phyloP scores from a whole-genome alignment of 148 eudicot species.

The Vaccinium corymbosum region DNA sequence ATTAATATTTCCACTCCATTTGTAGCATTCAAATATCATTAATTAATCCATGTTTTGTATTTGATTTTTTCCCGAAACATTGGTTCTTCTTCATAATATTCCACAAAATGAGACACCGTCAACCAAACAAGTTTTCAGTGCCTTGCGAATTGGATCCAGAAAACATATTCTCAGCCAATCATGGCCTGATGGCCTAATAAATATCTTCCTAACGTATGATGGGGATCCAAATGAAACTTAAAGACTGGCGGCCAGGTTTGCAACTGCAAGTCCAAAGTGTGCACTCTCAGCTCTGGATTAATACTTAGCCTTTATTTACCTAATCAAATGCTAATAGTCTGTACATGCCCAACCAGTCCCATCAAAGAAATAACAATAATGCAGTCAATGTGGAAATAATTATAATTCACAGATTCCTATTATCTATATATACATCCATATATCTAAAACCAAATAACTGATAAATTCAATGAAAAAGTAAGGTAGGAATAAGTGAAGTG shows the following conservation, averaged over 20 bases:
- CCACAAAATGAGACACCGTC: neutral
- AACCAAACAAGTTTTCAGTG: neutral
- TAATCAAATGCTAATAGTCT: neutral
- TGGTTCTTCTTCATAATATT: too few relatives aligned
- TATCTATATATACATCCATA: neutral
- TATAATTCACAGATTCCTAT: too few relatives aligned
- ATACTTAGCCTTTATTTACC: neutral
- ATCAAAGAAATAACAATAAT: neutral
- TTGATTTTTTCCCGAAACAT: too few relatives aligned
- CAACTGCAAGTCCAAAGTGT: neutral
- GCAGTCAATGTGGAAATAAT: neutral
- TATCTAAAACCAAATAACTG: neutral
- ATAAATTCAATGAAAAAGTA: neutral
- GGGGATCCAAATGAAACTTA: neutral
- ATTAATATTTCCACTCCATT: neutral
- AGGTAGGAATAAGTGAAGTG: neutral
- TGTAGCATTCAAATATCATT: neutral
- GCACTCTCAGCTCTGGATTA: neutral
- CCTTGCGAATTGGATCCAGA: neutral
- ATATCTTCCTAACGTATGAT: neutral
- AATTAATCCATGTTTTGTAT: too few relatives aligned
- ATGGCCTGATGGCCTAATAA: neutral
- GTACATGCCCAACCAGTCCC: neutral
- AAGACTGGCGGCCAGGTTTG: neutral
- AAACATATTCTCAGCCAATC: neutral